Evolutionary conservation across 2,329 filamentous ascomycete species (phyloP), one percentile per base, ranked within the genome.

Genomic region (Colletotrichum euphorbiae): DNA sequence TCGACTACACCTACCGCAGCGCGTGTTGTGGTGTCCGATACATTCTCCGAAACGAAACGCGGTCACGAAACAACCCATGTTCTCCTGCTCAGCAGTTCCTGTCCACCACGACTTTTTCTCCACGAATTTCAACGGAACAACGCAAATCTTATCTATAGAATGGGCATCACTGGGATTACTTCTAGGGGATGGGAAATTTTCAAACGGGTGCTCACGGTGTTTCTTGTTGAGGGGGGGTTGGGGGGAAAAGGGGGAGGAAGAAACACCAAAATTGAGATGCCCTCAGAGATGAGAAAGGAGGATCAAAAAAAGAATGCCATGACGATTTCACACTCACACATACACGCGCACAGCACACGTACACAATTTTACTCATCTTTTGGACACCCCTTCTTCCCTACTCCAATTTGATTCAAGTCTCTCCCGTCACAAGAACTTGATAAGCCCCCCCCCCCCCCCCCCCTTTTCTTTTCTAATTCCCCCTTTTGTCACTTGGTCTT

Each of bases 51-150:
- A 8, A 51, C 48, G 48, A 51, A 36, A 69, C 56, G 62, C 67
- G 50, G 55, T 67, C 56, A 69, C 51, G 67, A 67, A 69, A 28
- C 6, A 66, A 57, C 36, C 55, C 52, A 19, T 17, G 38, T 48
- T 52, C 51, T 62, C 45, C 42, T 57, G 43, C 40, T 59, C 31
- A 46, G 45, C 45, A n/a, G 48, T 51, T 51, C 13, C 24, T 6
- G 13, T 51, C 24, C 28, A 6, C 48, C 38, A 28, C 28, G 28
- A 8, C 8, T 61, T 21, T n/a, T 61, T 13, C 38, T 19, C 50
- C 17, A 48, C 42, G 61, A 61, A 51, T 52, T 7, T 31, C 57
- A 42, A 43, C n/a, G 58, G 38, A 21, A 40, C 4, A 28, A 52
- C 36, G n/a, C 43, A 50, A 40, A 50, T 33, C 38, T 33, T 40